These are phyloP conservation scores for Talaromyces sp. DNA, from an alignment of 2,329 filamentous ascomycete genomes.

Conservation along the genomic window DNA sequence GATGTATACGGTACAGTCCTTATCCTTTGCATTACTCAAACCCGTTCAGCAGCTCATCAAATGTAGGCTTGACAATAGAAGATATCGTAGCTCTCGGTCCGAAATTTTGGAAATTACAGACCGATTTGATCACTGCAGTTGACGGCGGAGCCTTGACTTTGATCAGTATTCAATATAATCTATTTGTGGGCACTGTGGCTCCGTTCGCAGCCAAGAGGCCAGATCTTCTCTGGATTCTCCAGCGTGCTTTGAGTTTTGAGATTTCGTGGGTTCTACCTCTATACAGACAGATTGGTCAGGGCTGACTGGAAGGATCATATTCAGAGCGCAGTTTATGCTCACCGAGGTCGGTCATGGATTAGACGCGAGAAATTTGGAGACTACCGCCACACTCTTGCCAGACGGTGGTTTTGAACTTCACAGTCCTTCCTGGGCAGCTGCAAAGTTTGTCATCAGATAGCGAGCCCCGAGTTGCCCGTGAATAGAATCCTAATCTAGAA, in stretches of 20 bases:
- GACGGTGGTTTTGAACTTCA: constrained; percentile 37
- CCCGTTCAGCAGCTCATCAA: not conserved
- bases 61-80: constrained; percentile 8
- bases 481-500: not conserved
- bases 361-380: constrained; percentile 40
- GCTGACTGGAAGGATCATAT: not conserved
- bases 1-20: not conserved
- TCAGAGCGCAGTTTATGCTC: constrained; percentile 35
- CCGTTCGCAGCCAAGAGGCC: constrained; percentile 16
- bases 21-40: not conserved
- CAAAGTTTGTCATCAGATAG: constrained; percentile 31
- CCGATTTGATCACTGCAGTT: constrained; percentile 70
- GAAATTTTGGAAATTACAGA: constrained; percentile 16
- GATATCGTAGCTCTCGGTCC: constrained; percentile 16
- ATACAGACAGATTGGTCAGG: not conserved
- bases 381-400: constrained; percentile 33
- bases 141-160: constrained; percentile 74
- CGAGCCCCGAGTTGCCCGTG: not conserved
- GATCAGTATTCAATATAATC: constrained; percentile 23
- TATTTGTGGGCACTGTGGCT: constrained; percentile 24
- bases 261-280: constrained; percentile 20
- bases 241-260: constrained; percentile 23
- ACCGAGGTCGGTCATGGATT: constrained; percentile 42
- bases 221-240: constrained; percentile 21
- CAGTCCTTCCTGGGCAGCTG: constrained; percentile 30